Base-by-base conservation (phyloP, 768 basidiomycete genomes). In the Rubroboletus pulcherrimus region DNA sequence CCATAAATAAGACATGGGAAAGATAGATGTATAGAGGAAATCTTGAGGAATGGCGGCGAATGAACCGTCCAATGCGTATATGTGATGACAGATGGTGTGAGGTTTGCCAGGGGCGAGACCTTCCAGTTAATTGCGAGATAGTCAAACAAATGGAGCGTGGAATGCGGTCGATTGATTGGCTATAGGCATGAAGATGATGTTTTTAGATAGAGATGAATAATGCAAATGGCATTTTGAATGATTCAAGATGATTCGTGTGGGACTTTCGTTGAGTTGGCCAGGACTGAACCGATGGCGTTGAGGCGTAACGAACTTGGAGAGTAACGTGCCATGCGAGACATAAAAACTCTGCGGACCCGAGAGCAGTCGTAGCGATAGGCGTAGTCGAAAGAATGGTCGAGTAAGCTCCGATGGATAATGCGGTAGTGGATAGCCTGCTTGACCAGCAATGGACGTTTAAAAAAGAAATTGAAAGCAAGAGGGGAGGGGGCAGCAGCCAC, bases 71-170 rank as follows among this genome's bases (percentile, higher is more conserved):
- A 62, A 65, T 66, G 60, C 54, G 47, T 66, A 63, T 47, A 59
- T 58, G 61, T 60, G 56, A 62, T 64, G 53, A 70, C 64, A 70
- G 66, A 65, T 66, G 34, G 48, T 46, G 49, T 29, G 51, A 58
- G 43, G 53, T 26, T 62, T 59, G 56, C 51, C 31, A 26, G 35
- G 51, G 45, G 43, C 45, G 33, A 57, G 43, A 56, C 38, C 53
- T 44, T 60, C 43, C 39, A 41, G 50, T 48, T 53, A 43, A 64
- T 60, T 59, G 59, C 52, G 55, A 55, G 50, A 63, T 62, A 42
- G 63, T 70, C 61, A 63, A 65, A 66, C 65, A 70, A 69, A 69
- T 69, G 61, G 63, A 65, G 62, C 60, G 66, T 68, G 54, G 46
- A 56, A 63, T 69, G 64, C 61, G 55, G 45, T 57, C 58, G 58